These are phyloP conservation scores for Triticum dicoccoides DNA, from an alignment of 176 grass and related monocot genomes.

Conservation along the genomic window DNA sequence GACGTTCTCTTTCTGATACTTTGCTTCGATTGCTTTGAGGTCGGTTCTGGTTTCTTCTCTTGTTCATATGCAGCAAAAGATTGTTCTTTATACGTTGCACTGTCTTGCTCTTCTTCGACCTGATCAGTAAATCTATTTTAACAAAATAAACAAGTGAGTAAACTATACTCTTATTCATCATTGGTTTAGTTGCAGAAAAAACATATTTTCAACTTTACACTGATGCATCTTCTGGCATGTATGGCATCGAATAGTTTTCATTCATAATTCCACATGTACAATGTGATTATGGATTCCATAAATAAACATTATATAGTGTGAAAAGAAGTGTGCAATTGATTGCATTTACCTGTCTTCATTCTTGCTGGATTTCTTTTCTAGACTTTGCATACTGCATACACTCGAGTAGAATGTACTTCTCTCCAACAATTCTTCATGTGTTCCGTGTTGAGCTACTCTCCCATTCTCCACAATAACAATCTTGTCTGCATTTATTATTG, in stretches of 20 bases:
- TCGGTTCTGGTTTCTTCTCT: constrained; percentile 27
- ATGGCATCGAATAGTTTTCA: constrained; percentile 12
- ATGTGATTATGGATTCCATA: not conserved
- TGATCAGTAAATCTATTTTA: constrained; percentile 31
- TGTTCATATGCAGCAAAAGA: constrained; percentile 21
- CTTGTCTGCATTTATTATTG: constrained; percentile 51
- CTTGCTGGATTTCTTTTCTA: constrained; percentile 34
- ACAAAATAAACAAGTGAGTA: constrained; percentile 24
- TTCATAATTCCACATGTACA: constrained; percentile 6
- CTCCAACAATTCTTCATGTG: constrained; percentile 42
- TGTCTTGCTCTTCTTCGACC: constrained; percentile 16
- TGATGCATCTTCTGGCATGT: constrained; percentile 12
- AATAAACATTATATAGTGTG: not conserved
- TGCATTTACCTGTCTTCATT: constrained; percentile 39
- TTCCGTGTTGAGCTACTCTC: constrained; percentile 51
- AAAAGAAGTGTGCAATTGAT: constrained; percentile 18
- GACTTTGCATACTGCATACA: constrained; percentile 50
- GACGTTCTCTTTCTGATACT: constrained; percentile 27
- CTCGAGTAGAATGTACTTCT: constrained; percentile 52
- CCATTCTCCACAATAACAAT: constrained; percentile 64
- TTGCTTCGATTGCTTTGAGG: not conserved
- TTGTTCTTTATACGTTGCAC: constrained; percentile 8
- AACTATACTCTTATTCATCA: not conserved
- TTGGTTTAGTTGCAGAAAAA: not conserved
- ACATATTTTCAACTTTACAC: not conserved